These are phyloP conservation scores for Pittosporum tobira DNA, from an alignment of 129 eudicot genomes.

Conservation along the genomic window DNA sequence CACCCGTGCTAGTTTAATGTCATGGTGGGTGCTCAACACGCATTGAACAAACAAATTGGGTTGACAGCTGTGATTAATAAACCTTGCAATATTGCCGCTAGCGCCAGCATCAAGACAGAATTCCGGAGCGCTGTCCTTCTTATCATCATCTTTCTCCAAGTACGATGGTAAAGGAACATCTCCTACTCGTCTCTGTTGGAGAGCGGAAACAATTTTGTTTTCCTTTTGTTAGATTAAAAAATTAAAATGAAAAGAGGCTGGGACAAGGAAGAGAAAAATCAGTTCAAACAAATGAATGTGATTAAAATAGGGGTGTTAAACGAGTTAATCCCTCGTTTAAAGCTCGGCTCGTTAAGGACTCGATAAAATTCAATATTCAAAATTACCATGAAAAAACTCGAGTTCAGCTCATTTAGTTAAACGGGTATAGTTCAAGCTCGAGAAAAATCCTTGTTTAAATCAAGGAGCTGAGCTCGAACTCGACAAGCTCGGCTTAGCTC, in stretches of 20 bases:
- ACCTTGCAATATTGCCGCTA: constrained; percentile 70
- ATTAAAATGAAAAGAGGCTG: no score
- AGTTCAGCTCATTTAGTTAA: no score
- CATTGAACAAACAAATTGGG: constrained; percentile 90
- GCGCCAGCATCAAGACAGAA: constrained; percentile 82
- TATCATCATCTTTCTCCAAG: constrained; percentile 32
- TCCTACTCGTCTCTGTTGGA: constrained; percentile 50
- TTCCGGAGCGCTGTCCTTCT: constrained; percentile 48
- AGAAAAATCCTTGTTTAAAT: no score
- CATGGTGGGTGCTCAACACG: constrained; percentile 69
- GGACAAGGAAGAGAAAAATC: not conserved
- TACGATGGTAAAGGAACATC: constrained; percentile 46
- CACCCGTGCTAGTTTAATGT: constrained; percentile 59
- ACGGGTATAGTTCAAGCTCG: no score
- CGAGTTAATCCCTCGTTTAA: no score
- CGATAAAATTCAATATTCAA: no score
- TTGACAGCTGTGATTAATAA: constrained; percentile 89
- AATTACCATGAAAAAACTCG: no score
- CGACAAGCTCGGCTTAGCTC: no score
- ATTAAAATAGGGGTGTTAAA: no score
- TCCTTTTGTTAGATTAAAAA: no score
- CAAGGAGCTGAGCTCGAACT: no score
- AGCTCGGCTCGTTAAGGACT: no score
- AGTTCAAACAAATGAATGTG: not conserved
- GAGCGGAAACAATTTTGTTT: not conserved